Conservation (phyloP, 768 basidiomycete species). For the Leucosporidium creatinivorum region DNA sequence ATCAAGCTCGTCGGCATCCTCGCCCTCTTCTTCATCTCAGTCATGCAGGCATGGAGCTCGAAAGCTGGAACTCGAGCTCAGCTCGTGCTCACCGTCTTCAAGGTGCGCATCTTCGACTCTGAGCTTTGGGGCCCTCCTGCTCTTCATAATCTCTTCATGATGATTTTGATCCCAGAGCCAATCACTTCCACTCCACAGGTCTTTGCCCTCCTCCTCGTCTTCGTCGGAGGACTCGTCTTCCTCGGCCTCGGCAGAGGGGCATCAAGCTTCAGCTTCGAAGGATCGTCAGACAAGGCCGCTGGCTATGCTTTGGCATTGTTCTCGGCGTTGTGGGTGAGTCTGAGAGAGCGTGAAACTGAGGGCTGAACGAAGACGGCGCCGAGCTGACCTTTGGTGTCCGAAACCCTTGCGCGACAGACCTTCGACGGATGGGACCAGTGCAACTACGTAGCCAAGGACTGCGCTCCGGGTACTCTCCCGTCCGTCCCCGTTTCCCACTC, state of each 20-base stretch:
- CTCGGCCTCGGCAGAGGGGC: slow-evolving; percentile 64
- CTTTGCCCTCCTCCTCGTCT: slow-evolving; percentile 50
- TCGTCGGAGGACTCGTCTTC: slow-evolving; percentile 69
- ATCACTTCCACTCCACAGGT: slow-evolving; percentile 34
- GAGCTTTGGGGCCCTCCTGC: too few species aligned
- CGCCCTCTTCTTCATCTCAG: slow-evolving; percentile 63
- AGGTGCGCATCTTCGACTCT: slow-evolving; percentile 50
- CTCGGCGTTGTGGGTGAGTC: slow-evolving; percentile 64
- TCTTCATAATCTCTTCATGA: too few species aligned
- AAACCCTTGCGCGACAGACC: slow-evolving; percentile 47
- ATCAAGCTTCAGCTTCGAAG: slow-evolving; percentile 63
- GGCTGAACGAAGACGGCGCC: background rate
- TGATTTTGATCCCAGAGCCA: too few species aligned
- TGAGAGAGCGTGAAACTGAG: too few species aligned
- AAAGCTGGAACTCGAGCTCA: slow-evolving; percentile 72
- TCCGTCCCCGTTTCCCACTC: background rate
- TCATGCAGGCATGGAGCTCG: slow-evolving; percentile 69
- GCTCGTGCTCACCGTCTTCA: slow-evolving; percentile 79
- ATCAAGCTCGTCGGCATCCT: slow-evolving; percentile 75
- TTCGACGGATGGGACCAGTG: slow-evolving; percentile 90
- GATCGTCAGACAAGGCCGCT: slow-evolving; percentile 68
- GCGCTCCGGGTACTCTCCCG: slow-evolving; percentile 14
- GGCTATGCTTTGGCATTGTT: slow-evolving; percentile 89
- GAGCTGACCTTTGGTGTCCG: background rate
- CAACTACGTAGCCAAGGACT: slow-evolving; percentile 28